Evolutionary conservation across 495 filamentous ascomycete genomes (phyloP).

Genomic region (Xylaria flabelliformis): DNA sequence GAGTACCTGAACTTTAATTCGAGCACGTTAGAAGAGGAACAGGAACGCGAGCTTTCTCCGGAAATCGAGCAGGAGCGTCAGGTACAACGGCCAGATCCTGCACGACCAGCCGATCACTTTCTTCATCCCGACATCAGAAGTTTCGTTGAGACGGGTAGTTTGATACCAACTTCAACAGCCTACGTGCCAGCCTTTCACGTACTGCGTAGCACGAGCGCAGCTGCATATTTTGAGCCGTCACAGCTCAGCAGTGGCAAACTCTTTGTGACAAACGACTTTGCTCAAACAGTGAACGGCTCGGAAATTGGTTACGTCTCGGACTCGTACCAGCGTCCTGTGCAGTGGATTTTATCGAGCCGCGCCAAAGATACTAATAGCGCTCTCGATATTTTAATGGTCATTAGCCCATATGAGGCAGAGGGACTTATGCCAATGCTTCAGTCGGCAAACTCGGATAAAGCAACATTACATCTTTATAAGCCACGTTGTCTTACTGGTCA

Average conservation of each 20-base stretch:
- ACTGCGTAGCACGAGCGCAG: slow-evolving; percentile 50
- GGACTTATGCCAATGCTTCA: slow-evolving; percentile 51
- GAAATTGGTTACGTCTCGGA: slow-evolving; percentile 44
- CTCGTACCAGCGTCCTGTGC: slow-evolving; percentile 61
- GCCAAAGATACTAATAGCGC: slow-evolving; percentile 22
- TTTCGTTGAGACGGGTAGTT: slow-evolving; percentile 45
- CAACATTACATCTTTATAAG: slow-evolving; percentile 64
- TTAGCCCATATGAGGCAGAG: slow-evolving; percentile 70
- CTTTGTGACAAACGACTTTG: slow-evolving; percentile 62
- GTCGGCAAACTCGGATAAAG: slow-evolving; percentile 31
- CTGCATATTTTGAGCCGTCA: slow-evolving; percentile 35
- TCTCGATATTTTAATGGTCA: slow-evolving; percentile 52
- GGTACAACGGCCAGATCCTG: slow-evolving; percentile 53
- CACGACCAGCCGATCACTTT: slow-evolving; percentile 46
- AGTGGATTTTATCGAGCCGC: slow-evolving; percentile 61
- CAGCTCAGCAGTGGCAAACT: slow-evolving; percentile 54
- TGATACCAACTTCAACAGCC: slow-evolving; percentile 34
- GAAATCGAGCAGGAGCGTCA: slow-evolving; percentile 68
- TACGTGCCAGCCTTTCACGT: slow-evolving; percentile 58
- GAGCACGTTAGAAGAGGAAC: slow-evolving; percentile 66
- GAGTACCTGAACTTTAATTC: slow-evolving; percentile 40
- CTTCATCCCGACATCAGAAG: slow-evolving; percentile 54
- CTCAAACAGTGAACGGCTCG: slow-evolving; percentile 48
- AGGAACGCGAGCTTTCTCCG: slow-evolving; percentile 70
- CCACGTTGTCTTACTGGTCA: slow-evolving; percentile 56